Evolutionary conservation across 2,329 filamentous ascomycete genomes (phyloP).

Genomic region (Beauveria brongniartii): DNA sequence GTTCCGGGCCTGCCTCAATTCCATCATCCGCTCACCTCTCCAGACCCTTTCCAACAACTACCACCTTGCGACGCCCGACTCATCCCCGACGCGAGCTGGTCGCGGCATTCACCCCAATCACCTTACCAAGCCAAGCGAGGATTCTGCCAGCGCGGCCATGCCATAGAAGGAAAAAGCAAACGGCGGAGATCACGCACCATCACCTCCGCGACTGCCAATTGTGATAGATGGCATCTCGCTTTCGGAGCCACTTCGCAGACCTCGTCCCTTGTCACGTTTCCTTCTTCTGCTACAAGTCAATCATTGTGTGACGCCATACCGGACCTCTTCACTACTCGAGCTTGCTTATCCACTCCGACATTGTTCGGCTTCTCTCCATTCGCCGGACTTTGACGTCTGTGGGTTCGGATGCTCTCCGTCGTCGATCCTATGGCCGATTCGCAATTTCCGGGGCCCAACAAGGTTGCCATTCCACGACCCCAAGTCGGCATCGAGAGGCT

Average conservation of each 20-base stretch:
- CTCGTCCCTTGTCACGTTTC: background rate
- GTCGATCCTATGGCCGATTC: constrained; percentile 10
- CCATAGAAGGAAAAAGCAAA: background rate
- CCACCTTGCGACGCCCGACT: background rate
- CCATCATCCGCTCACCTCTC: background rate
- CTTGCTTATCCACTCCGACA: background rate
- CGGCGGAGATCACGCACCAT: background rate
- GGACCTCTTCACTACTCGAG: background rate
- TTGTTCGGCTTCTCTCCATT: background rate
- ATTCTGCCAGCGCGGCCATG: background rate
- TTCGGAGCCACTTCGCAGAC: background rate
- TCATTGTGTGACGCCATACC: background rate
- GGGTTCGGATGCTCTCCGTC: constrained; percentile 7
- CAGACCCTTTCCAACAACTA: background rate
- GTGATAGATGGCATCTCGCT: background rate
- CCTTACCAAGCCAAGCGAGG: background rate
- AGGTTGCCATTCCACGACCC: constrained; percentile 58
- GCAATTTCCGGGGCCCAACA: constrained; percentile 36
- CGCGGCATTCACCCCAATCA: background rate
- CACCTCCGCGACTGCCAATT: background rate
- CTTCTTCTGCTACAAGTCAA: background rate
- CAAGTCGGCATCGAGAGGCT: constrained; percentile 76
- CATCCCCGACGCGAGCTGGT: background rate
- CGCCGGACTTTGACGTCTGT: background rate
- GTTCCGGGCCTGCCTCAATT: background rate